Evolutionary conservation across 106 monocot species (phyloP).

Genomic region (Acorus calamus): DNA sequence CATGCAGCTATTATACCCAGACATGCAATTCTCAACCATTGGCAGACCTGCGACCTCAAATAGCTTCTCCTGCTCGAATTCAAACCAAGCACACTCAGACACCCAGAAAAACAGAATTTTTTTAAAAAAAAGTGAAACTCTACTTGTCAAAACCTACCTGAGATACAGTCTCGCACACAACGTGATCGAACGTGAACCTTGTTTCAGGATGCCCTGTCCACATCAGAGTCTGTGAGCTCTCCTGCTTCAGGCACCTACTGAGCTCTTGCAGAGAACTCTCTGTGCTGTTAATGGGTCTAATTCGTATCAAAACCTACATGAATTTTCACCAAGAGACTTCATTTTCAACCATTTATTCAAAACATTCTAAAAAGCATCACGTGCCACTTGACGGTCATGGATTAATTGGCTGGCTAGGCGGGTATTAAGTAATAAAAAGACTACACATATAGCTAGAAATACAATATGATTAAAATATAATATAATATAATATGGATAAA

Average conservation of each 20-base stretch:
- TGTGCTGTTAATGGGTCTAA: slow-evolving; percentile 28
- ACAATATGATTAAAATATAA: no score
- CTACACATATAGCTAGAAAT: no score
- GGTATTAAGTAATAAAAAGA: no score
- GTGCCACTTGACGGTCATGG: background rate
- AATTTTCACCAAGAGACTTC: background rate
- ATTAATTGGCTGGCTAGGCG: no score
- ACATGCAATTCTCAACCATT: slow-evolving; percentile 79
- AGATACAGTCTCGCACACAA: slow-evolving; percentile 47
- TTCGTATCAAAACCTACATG: slow-evolving; percentile 51
- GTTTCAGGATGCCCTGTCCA: slow-evolving; percentile 62
- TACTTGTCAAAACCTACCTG: slow-evolving; percentile 20
- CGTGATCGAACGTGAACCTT: slow-evolving; percentile 62
- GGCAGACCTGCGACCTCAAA: slow-evolving; percentile 60
- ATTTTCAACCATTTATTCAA: background rate
- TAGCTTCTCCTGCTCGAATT: slow-evolving; percentile 40
- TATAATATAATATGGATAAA: no score
- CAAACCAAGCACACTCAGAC: background rate
- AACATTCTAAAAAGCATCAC: background rate
- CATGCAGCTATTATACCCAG: slow-evolving; percentile 76
- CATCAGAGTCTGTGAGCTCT: slow-evolving; percentile 44
- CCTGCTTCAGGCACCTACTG: slow-evolving; percentile 49
- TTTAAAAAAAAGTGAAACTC: no score
- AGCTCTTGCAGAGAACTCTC: slow-evolving; percentile 31
- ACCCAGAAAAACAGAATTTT: no score